Evolutionary conservation across 371 early-diverging fungal genomes (phyloP).

Genomic region (Rhizomucor miehei): DNA sequence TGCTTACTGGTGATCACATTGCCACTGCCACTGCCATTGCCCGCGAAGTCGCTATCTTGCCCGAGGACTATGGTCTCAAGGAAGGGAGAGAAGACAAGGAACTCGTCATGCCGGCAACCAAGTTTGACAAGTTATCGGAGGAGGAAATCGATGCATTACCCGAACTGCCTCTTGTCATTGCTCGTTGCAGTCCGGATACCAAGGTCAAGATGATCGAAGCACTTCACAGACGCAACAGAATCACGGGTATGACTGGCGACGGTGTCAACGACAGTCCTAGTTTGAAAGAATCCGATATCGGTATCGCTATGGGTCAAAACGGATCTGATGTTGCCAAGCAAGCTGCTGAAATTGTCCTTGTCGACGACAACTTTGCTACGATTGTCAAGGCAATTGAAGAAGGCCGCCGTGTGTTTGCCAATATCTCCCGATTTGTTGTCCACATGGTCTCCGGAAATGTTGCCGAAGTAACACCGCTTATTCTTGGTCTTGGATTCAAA

Average conservation of each 20-base stretch:
- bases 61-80: slow-evolving; percentile 38
- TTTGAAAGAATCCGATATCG: slow-evolving; percentile 89
- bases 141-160: slow-evolving; percentile 74
- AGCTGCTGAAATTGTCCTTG: slow-evolving; percentile 87
- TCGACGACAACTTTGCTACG: slow-evolving; percentile 87
- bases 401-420: slow-evolving; percentile 88
- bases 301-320: slow-evolving; percentile 90
- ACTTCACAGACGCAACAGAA: slow-evolving; percentile 77
- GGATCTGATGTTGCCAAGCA: slow-evolving; percentile 94
- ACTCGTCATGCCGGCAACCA: slow-evolving; percentile 81
- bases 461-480: slow-evolving; percentile 68
- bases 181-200: slow-evolving; percentile 94
- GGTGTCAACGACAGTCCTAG: slow-evolving; percentile 93
- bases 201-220: slow-evolving; percentile 97
- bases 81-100: slow-evolving; percentile 13
- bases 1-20: slow-evolving; percentile 96
- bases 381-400: slow-evolving; percentile 84
- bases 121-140: slow-evolving; percentile 81
- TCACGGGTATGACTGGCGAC: slow-evolving; percentile 77
- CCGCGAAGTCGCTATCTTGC: slow-evolving; percentile 84
- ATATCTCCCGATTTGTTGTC: slow-evolving; percentile 90
- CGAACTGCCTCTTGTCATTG: slow-evolving; percentile 90
- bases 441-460: slow-evolving; percentile 90
- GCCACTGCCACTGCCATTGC: slow-evolving; percentile 95
- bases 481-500: slow-evolving; percentile 68